A percentile compares a stretch with the other conserved stretches of the same genome.
These are phyloP conservation scores for Malassezia sp. DNA, from an alignment of 1,284 basidiomycete species.

Conservation along the genomic window DNA sequence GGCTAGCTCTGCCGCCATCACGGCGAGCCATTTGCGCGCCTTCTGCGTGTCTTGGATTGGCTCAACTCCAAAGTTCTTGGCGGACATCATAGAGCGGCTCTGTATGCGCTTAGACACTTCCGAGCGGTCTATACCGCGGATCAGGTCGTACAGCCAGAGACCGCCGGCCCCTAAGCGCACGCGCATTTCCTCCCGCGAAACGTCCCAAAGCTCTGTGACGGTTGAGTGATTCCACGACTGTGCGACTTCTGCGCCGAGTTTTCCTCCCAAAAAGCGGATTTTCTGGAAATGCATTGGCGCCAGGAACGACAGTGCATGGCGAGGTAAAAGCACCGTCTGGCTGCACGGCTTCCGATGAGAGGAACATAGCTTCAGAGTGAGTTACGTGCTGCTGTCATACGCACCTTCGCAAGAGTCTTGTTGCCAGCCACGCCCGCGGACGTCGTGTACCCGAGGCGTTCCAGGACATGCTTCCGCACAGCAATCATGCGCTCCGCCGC, in stretches of 20 bases:
- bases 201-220: slow-evolving; percentile 60
- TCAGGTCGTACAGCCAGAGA: slow-evolving; percentile 64
- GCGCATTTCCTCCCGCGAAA: slow-evolving; percentile 63
- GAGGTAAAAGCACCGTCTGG: slow-evolving; percentile 35
- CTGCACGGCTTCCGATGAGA: slow-evolving; percentile 35
- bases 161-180: slow-evolving; percentile 68
- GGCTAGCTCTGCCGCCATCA: slow-evolving; percentile 77
- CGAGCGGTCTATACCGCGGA: slow-evolving; percentile 71
- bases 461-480: slow-evolving; percentile 59
- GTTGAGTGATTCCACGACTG: slow-evolving; percentile 76
- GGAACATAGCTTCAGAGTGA: slow-evolving; percentile 50
- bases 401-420: slow-evolving; percentile 72
- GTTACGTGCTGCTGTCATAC: not conserved
- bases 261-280: slow-evolving; percentile 87
- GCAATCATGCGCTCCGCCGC: slow-evolving; percentile 79
- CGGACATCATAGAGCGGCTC: slow-evolving; percentile 39
- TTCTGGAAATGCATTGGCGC: slow-evolving; percentile 28
- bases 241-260: slow-evolving; percentile 76
- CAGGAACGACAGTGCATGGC: slow-evolving; percentile 27
- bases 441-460: slow-evolving; percentile 76
- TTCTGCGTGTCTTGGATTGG: slow-evolving; percentile 25
- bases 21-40: slow-evolving; percentile 69
- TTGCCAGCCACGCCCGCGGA: slow-evolving; percentile 91
- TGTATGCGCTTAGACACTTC: slow-evolving; percentile 58
- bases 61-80: slow-evolving; percentile 33